Base-by-base conservation (phyloP, 1,139 yeast species). In the Taiozyma sp. region DNA sequence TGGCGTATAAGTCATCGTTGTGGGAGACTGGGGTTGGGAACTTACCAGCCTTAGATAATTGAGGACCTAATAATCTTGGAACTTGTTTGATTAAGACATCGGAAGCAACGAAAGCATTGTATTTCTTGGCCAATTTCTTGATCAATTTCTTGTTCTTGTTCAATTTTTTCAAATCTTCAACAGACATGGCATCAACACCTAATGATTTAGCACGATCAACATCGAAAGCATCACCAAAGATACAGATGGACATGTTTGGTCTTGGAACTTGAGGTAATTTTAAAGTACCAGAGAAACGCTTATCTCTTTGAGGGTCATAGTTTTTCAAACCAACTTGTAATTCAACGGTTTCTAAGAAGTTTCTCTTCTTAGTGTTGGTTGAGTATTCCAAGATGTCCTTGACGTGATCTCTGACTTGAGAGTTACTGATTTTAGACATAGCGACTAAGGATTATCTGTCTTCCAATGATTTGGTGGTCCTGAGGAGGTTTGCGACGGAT, bases 261-360 rank as follows among this genome's bases (percentile, higher is more conserved):
- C 99, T 95, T 82, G 99, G 99, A 67, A 95, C 97, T 74, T 85
- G 85, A 73, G 99, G 99, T 71, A 95, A 85, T 82, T 86, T 93
- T 81, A 95, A 86, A 73, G 98, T 74, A 83, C 99, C 99, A 75
- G 98, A 91, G 98, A 95, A 95, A 89, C 99, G 98, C 93, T 95
- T 95, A 80, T 95, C 99, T 88, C 99, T 91, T 84, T 95, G 99
- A 75, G 99, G 98, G 79, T 95, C 99, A 81, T 95, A 95, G 96
- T 93, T 93, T 93, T 95, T 95, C 72, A 95, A 85, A 77, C 99
- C 99, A 72, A 95, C 96, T 83, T 95, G 99, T 75, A 95, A 86
- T 82, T 95, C 99, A 72, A 95, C 91, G 78, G 99, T 93, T 85
- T 95, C 99, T 80, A 93, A 87, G 83, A 95, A 95, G 96, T 95